Evolutionary conservation across 768 basidiomycete genomes (phyloP).

Genomic region (Kwoniella dendrophila): DNA sequence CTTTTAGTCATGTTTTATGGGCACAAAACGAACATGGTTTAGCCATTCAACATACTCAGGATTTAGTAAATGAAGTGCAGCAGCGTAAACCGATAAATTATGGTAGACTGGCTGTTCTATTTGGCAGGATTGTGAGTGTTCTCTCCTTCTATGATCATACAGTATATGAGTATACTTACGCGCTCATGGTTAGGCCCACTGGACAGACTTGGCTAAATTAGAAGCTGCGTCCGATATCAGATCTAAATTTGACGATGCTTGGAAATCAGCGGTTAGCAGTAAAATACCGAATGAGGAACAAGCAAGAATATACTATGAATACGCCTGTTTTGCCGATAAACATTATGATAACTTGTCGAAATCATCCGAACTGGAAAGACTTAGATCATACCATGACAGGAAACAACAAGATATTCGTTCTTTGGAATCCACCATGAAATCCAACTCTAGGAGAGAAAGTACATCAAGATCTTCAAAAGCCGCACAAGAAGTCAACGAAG

Average conservation of each 20-base stretch:
- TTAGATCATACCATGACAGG: slow-evolving; percentile 71
- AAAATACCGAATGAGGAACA: slow-evolving; percentile 21
- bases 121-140: slow-evolving; percentile 26
- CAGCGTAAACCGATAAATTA: slow-evolving; percentile 3
- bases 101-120: slow-evolving; percentile 27
- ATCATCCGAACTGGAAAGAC: slow-evolving; percentile 70
- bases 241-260: slow-evolving; percentile 68
- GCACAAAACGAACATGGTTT: slow-evolving; percentile 77
- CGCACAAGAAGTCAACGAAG: slow-evolving; percentile 26
- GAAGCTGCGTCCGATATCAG: slow-evolving; percentile 75
- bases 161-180: no score
- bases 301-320: slow-evolving; percentile 59
- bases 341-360: slow-evolving; percentile 74
- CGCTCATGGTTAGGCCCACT: no score
- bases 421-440: slow-evolving; percentile 6
- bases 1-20: slow-evolving; percentile 91
- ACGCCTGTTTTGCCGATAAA: slow-evolving; percentile 83
- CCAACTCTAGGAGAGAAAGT: slow-evolving; percentile 14
- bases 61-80: slow-evolving; percentile 13
- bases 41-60: slow-evolving; percentile 62
- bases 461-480: slow-evolving; percentile 11
- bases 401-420: slow-evolving; percentile 58
- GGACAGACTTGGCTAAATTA: slow-evolving; percentile 84
- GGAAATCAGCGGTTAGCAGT: slow-evolving; percentile 42
- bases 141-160: no score